Evolutionary conservation across 2,329 filamentous ascomycete species (phyloP).

Genomic region (Monosporascus cannonballus): DNA sequence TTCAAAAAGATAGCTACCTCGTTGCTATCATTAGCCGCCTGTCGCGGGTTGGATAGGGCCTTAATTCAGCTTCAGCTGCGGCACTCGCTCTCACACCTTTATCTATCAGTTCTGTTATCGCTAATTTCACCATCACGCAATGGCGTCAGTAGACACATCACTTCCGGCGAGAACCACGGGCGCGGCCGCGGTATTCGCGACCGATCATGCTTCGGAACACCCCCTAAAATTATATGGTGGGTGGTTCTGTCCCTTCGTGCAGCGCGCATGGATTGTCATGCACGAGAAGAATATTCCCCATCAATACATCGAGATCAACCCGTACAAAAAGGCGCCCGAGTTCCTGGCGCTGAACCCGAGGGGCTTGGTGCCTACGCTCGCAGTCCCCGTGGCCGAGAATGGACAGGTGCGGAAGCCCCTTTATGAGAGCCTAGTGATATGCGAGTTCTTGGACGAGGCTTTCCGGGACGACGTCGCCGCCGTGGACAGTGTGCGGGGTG

Average conservation of each 20-base stretch:
- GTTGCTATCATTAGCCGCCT: not conserved
- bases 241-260: conserved; percentile 70
- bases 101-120: too few species aligned
- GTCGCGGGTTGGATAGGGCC: too few species aligned
- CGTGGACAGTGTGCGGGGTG: conserved; percentile 8
- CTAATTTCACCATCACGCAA: not conserved
- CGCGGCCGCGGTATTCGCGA: conserved; percentile 40
- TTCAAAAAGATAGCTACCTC: not conserved
- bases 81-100: too few species aligned
- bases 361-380: conserved; percentile 68
- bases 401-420: conserved; percentile 45
- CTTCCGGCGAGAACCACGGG: conserved; percentile 42
- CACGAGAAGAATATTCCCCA: conserved; percentile 68
- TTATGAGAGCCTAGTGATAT: conserved; percentile 67
- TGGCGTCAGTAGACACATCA: conserved; percentile 38
- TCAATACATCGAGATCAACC: conserved; percentile 73
- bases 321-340: conserved; percentile 64
- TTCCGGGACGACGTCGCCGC: conserved; percentile 40
- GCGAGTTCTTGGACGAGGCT: conserved; percentile 71
- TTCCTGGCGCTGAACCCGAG: conserved; percentile 69
- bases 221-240: conserved; percentile 62
- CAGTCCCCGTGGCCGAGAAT: conserved; percentile 31
- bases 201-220: conserved; percentile 39
- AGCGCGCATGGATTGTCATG: conserved; percentile 67
- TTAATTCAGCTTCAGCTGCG: too few species aligned